phyloP scores from a whole-genome alignment of 805 yeast species.

The Wilhelminamyces savonicus region DNA sequence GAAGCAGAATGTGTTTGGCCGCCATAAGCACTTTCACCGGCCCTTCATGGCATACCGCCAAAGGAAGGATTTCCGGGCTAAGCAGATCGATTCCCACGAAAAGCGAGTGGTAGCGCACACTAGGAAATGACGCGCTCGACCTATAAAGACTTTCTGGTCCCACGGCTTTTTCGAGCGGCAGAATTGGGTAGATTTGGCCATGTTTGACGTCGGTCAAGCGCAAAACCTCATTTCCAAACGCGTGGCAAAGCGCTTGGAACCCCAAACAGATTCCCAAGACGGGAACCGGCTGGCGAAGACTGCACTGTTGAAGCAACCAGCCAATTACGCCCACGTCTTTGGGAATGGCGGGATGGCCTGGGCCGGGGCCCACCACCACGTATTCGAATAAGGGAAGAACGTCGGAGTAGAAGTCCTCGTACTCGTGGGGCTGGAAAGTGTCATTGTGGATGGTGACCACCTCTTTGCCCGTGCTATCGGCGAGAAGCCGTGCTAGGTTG shows the following conservation, averaged over 20 bases:
- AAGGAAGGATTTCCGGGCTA: constrained; percentile 39
- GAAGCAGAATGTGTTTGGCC: constrained; percentile 50
- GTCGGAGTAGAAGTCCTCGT: constrained; percentile 27
- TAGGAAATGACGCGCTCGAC: constrained; percentile 40
- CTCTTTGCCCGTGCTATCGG: constrained; percentile 41
- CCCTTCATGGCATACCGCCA: constrained; percentile 51
- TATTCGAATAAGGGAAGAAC: constrained; percentile 58
- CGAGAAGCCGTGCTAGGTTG: constrained; percentile 63
- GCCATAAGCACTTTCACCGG: constrained; percentile 66
- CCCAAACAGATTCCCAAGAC: constrained; percentile 91
- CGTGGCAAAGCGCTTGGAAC: constrained; percentile 71
- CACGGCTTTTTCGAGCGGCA: constrained; percentile 31
- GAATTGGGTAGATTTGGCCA: constrained; percentile 70
- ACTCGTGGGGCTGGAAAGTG: constrained; percentile 29
- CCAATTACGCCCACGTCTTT: constrained; percentile 72
- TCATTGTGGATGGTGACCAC: constrained; percentile 63
- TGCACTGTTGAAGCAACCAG: constrained; percentile 38
- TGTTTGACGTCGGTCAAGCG: constrained; percentile 62
- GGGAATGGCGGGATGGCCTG: constrained; percentile 71
- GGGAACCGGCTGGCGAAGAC: constrained; percentile 37
- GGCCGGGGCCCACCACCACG: constrained; percentile 92
- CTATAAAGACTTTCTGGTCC: constrained; percentile 3
- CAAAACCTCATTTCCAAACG: constrained; percentile 50
- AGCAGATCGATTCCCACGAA: constrained; percentile 36
- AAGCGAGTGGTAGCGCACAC: constrained; percentile 88